Conservation (phyloP, 352 stramenopile genomes). For the Phytophthora chlamydospora region DNA sequence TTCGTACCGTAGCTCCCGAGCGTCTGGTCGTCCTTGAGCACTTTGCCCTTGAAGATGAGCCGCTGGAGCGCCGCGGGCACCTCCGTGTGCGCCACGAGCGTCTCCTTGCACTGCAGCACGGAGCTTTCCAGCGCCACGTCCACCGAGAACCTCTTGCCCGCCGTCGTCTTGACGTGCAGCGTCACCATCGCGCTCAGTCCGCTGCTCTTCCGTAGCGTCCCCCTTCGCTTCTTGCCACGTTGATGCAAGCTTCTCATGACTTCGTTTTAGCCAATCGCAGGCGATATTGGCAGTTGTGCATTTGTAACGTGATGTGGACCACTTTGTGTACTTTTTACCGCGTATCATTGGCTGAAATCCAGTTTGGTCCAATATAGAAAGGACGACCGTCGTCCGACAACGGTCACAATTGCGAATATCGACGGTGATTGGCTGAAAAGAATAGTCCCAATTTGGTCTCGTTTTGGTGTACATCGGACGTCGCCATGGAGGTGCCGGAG, state of each 20-base stretch:
- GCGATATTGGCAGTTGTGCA: too few relatives aligned
- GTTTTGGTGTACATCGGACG: too few relatives aligned
- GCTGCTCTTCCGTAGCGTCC: background rate
- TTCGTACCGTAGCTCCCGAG: constrained; percentile 81
- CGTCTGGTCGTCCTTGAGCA: constrained; percentile 90
- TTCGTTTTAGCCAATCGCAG: too few relatives aligned
- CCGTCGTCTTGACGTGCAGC: constrained; percentile 86
- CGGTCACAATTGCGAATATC: too few relatives aligned
- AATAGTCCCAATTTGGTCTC: too few relatives aligned
- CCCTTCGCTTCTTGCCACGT: constrained; percentile 12
- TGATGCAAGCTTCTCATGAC: background rate
- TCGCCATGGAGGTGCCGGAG: constrained; percentile 4
- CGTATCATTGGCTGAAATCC: too few relatives aligned
- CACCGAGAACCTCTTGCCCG: constrained; percentile 80
- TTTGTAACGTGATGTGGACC: too few relatives aligned
- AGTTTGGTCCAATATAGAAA: too few relatives aligned
- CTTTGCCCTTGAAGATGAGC: constrained; percentile 91
- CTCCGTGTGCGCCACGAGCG: constrained; percentile 69
- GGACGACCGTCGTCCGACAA: too few relatives aligned
- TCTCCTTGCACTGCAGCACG: constrained; percentile 80
- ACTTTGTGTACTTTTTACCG: too few relatives aligned
- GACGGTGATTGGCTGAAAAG: too few relatives aligned
- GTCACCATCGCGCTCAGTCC: constrained; percentile 53
- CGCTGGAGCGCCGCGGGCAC: constrained; percentile 81
- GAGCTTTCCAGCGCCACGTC: constrained; percentile 74